These are phyloP conservation scores for Rhizomucor miehei DNA, from an alignment of 371 early-diverging fungal species.

Conservation along the genomic window DNA sequence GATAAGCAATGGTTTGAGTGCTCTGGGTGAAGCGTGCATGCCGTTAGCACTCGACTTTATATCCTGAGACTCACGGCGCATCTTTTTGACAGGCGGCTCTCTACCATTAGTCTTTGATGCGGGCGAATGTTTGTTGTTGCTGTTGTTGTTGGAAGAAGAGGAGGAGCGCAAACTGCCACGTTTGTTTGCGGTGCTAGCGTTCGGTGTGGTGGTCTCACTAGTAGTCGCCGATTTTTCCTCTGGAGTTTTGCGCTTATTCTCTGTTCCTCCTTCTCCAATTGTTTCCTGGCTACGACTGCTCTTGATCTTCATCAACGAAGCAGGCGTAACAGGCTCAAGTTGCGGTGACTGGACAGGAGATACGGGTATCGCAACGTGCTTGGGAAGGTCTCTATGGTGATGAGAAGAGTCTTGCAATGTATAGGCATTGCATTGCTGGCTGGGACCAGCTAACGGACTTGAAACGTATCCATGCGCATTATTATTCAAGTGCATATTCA, in stretches of 20 bases:
- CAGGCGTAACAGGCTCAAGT: slow-evolving; percentile 62
- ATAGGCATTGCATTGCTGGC: too few relatives aligned
- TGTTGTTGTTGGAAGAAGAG: too few relatives aligned
- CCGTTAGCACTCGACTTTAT: background rate
- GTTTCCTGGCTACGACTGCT: slow-evolving; percentile 8
- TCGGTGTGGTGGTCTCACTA: too few relatives aligned
- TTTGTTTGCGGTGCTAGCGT: too few relatives aligned
- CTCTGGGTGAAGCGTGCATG: slow-evolving; percentile 35
- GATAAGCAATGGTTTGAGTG: slow-evolving; percentile 41
- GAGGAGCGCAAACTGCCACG: too few relatives aligned
- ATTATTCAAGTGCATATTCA: too few relatives aligned
- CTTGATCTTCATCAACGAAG: slow-evolving; percentile 52
- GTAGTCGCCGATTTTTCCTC: too few relatives aligned
- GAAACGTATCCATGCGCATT: too few relatives aligned
- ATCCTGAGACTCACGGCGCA: slow-evolving; percentile 16
- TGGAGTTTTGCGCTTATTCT: too few relatives aligned
- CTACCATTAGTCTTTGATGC: too few relatives aligned
- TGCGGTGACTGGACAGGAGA: slow-evolving; percentile 13
- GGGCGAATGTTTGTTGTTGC: too few relatives aligned
- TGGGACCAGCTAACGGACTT: too few relatives aligned
- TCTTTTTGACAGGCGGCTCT: slow-evolving; percentile 15
- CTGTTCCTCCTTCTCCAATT: background rate
- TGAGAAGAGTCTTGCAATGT: background rate
- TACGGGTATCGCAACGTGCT: background rate
- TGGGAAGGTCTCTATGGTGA: background rate